These are phyloP conservation scores for Kondoa malvinella DNA, from an alignment of 768 basidiomycete genomes.

Conservation along the genomic window DNA sequence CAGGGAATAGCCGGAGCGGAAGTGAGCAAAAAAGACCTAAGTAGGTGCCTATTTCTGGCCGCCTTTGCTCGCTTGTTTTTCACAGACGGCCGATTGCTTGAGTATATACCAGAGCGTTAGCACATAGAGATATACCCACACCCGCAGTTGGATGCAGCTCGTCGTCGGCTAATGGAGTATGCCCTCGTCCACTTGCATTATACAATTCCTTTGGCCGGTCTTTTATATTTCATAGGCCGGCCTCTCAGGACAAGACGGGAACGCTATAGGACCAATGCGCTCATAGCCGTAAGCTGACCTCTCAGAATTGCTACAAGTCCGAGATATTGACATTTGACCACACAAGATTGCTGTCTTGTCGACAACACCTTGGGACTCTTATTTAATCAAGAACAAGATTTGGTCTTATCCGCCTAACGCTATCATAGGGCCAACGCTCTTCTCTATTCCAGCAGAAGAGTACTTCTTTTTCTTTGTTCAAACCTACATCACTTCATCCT, in stretches of 20 bases:
- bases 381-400: conserved; percentile 21
- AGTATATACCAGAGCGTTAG: not conserved
- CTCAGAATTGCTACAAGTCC: not conserved
- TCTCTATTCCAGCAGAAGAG: conserved; percentile 22
- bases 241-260: not conserved
- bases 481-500: conserved; percentile 23
- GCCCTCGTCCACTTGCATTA: not conserved
- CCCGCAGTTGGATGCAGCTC: not conserved
- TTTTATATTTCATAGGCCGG: not conserved
- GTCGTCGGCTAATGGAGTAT: not conserved
- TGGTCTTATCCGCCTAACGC: conserved; percentile 23
- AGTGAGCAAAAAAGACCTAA: too few species aligned
- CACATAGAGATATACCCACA: not conserved
- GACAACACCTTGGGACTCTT: conserved; percentile 25
- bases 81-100: too few species aligned
- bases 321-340: not conserved
- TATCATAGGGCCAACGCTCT: conserved; percentile 20
- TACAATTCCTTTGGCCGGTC: not conserved
- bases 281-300: not conserved
- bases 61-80: too few species aligned
- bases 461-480: conserved; percentile 26
- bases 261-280: not conserved
- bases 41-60: too few species aligned
- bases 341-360: conserved; percentile 4
- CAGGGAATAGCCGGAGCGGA: too few species aligned